Conservation (phyloP, 768 basidiomycete genomes). For the Leccinum disarticulatum region DNA sequence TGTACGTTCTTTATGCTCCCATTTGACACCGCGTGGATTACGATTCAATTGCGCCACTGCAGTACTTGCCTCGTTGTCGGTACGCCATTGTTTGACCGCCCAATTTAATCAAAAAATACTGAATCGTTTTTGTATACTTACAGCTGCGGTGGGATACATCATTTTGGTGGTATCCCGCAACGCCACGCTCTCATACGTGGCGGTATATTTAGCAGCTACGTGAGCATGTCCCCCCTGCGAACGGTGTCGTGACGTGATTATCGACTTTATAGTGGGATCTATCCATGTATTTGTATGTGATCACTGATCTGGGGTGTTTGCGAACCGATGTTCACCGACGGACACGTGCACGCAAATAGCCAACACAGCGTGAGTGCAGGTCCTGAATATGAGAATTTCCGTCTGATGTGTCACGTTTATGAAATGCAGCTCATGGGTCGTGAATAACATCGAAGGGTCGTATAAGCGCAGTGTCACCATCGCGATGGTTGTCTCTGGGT, state of each 20-base stretch:
- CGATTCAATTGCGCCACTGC: background rate
- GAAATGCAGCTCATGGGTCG: too few relatives aligned
- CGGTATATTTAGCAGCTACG: conserved; percentile 69
- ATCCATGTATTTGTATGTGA: conserved; percentile 65
- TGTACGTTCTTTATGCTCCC: conserved; percentile 41
- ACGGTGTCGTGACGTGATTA: background rate
- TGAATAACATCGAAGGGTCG: too few relatives aligned
- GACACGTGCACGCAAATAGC: conserved; percentile 38
- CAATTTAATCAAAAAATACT: background rate
- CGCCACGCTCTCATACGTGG: conserved; percentile 67
- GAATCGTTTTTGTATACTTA: background rate
- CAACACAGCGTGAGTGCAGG: conserved; percentile 50
- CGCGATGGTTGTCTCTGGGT: too few relatives aligned
- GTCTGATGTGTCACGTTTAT: background rate
- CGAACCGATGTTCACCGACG: too few relatives aligned
- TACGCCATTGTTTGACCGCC: conserved; percentile 4
- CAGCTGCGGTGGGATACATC: conserved; percentile 64
- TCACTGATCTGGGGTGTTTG: background rate
- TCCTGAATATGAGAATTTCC: background rate
- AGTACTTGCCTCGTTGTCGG: conserved; percentile 32
- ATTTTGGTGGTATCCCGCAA: conserved; percentile 64
- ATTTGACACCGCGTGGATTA: background rate
- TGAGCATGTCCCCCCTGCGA: conserved; percentile 30
- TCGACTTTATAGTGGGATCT: conserved; percentile 55
- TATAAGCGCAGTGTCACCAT: too few relatives aligned